Conservation (phyloP, 2,329 filamentous ascomycete genomes). For the Xylariaceae sp. region DNA sequence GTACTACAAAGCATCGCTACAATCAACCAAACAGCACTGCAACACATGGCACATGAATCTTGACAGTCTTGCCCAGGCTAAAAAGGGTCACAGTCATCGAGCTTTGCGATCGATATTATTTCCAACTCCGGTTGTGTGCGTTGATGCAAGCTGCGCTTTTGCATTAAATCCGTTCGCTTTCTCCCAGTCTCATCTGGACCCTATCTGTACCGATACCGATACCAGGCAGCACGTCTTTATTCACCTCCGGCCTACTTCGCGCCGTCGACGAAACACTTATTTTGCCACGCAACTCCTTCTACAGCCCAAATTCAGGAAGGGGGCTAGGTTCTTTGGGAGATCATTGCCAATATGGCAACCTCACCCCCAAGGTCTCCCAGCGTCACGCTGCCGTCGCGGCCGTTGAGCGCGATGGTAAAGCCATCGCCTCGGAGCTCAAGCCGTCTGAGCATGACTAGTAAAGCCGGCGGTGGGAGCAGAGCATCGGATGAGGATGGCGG, state of each 20-base stretch:
- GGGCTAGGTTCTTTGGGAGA: too few relatives aligned
- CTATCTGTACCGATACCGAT: slow-evolving; percentile 8
- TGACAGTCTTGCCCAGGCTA: slow-evolving; percentile 18
- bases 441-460: slow-evolving; percentile 79
- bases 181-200: slow-evolving; percentile 3
- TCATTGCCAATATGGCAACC: slow-evolving; percentile 50
- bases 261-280: too few relatives aligned
- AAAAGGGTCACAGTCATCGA: slow-evolving; percentile 13
- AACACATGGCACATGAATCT: slow-evolving; percentile 24
- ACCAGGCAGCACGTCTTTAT: slow-evolving; percentile 6
- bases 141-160: slow-evolving; percentile 14
- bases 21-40: slow-evolving; percentile 1
- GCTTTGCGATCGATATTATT: background rate
- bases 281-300: too few relatives aligned
- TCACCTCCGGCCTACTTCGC: too few relatives aligned
- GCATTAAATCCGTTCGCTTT: slow-evolving; percentile 12
- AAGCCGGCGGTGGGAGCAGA: slow-evolving; percentile 68
- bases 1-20: too few relatives aligned
- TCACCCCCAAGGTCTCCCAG: slow-evolving; percentile 65
- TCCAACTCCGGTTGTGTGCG: slow-evolving; percentile 8
- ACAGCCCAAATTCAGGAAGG: too few relatives aligned
- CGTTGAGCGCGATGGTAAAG: slow-evolving; percentile 75
- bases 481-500: slow-evolving; percentile 78
- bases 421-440: slow-evolving; percentile 70
- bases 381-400: slow-evolving; percentile 49